Evolutionary conservation across 441 rosid genomes (phyloP).

Genomic region (Eutrema salsugineum): DNA sequence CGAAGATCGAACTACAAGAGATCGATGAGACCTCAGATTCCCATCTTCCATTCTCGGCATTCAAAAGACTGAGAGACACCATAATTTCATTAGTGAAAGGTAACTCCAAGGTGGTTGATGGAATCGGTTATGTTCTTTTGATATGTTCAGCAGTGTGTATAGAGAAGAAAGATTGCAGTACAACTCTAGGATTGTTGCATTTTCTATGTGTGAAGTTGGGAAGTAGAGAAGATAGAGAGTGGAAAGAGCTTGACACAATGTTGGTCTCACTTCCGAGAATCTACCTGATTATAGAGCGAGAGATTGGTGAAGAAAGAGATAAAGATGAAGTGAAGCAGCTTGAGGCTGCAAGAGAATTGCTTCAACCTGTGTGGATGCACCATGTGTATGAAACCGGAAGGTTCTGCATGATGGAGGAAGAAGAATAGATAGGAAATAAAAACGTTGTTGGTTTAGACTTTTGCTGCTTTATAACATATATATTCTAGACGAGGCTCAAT

Average conservation of each 20-base stretch:
- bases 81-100: constrained; percentile 47
- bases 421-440: not conserved
- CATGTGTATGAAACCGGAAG: constrained; percentile 81
- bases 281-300: constrained; percentile 61
- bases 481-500: too few species aligned
- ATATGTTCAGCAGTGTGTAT: constrained; percentile 47
- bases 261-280: constrained; percentile 58
- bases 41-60: constrained; percentile 36
- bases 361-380: constrained; percentile 85
- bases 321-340: constrained; percentile 44
- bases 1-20: constrained; percentile 53
- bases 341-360: constrained; percentile 51
- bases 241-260: constrained; percentile 75
- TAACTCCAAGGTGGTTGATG: constrained; percentile 49
- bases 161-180: constrained; percentile 53
- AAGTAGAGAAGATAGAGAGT: constrained; percentile 53
- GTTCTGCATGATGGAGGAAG: constrained; percentile 54
- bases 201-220: constrained; percentile 62
- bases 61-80: constrained; percentile 42
- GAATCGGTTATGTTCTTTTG: constrained; percentile 51
- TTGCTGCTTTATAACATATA: not conserved
- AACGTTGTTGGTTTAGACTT: not conserved
- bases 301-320: constrained; percentile 48
- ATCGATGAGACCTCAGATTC: constrained; percentile 32
- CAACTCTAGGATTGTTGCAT: constrained; percentile 52